A percentile compares a stretch with the other conserved stretches of the same genome.
phyloP scores from a whole-genome alignment of 2,329 filamentous ascomycete genomes.

The Periconia macrospinosa region DNA sequence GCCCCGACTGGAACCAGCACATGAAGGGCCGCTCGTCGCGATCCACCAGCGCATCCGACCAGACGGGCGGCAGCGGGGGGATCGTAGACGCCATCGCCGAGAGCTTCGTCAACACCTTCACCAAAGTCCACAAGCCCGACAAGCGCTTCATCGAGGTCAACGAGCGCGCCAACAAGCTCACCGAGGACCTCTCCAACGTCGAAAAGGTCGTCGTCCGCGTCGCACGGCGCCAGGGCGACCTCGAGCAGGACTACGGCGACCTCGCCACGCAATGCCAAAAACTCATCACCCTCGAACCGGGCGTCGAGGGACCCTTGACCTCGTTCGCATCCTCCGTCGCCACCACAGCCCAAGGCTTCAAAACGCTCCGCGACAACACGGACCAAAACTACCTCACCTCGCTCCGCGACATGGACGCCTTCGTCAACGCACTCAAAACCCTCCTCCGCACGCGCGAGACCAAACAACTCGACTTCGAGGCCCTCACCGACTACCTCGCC shows the following conservation, averaged over 20 bases:
- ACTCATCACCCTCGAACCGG: constrained; percentile 84
- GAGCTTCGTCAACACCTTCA: constrained; percentile 95
- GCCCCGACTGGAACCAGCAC: constrained; percentile 91
- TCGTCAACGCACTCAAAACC: constrained; percentile 81
- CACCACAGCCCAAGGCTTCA: constrained; percentile 77
- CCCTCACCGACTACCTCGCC: constrained; percentile 90
- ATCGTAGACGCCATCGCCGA: constrained; percentile 96
- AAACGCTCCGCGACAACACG: constrained; percentile 82
- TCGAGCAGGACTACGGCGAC: constrained; percentile 86
- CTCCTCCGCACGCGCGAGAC: constrained; percentile 92
- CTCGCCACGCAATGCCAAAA: constrained; percentile 94
- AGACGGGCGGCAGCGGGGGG: constrained; percentile 57
- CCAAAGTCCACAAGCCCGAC: constrained; percentile 93
- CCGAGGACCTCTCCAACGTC: constrained; percentile 85
- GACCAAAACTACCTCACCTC: constrained; percentile 95
- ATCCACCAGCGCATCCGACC: constrained; percentile 50
- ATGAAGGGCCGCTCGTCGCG: constrained; percentile 79
- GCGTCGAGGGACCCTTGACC: constrained; percentile 78
- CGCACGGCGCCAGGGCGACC: constrained; percentile 80
- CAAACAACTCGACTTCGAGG: constrained; percentile 97
- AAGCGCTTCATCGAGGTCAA: constrained; percentile 91
- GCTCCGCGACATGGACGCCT: constrained; percentile 92
- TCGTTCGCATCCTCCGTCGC: constrained; percentile 86
- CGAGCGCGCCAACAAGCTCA: constrained; percentile 89
- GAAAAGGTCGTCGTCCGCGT: constrained; percentile 95